Base-by-base conservation (phyloP, 148 eudicot genomes). In the Tetragonia tetragonoides region DNA sequence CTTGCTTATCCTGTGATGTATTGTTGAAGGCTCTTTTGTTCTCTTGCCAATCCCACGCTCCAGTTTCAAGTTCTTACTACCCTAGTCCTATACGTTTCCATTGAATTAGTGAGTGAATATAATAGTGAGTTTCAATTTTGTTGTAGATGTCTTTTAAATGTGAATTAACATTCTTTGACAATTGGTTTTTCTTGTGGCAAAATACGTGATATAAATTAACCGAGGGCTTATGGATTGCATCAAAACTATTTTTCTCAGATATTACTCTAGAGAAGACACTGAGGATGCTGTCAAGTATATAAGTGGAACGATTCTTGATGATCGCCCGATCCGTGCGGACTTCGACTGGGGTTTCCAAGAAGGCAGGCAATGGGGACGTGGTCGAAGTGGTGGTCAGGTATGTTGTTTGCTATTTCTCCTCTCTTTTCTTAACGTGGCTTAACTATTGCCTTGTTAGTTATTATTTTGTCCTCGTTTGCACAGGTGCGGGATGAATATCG, bases 331-430 rank as follows among this genome's bases (percentile, higher is more conserved):
- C 81, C 97, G 99, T 82, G 99, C 86, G 53, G 97, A 95, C 87
- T 95, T 95, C 79, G 99, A 92, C 86, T 95, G 99, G 99, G 99
- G 97, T 66, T 95, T 95, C 82, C 96, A 92, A 85, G 99, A 95
- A 74, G 99, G 99, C 66, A 88, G 96, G 77, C 99, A 95, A 78
- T 95, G 99, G 99, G 98, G 98, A 21, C 97, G 97, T 82, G 98
- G 98, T 70, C 88, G 96, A 75, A 95, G 97, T 89, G 98, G 98
- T 83, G 98, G 98, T 69, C 98, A 94, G 92, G 95, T 92, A 81
- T 76, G 78, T 72, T 72, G 23, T 81, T 56, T 49, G 59, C 41
- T 20, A 68, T 59, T 37, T 20, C 44, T 46, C 72, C 24, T 70
- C 47, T 56, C 40, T 70, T 53, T 64, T 28, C 9, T 74, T 54